Evolutionary conservation across 305 asterid species (phyloP).

Genomic region (Fraxinus dipetala): DNA sequence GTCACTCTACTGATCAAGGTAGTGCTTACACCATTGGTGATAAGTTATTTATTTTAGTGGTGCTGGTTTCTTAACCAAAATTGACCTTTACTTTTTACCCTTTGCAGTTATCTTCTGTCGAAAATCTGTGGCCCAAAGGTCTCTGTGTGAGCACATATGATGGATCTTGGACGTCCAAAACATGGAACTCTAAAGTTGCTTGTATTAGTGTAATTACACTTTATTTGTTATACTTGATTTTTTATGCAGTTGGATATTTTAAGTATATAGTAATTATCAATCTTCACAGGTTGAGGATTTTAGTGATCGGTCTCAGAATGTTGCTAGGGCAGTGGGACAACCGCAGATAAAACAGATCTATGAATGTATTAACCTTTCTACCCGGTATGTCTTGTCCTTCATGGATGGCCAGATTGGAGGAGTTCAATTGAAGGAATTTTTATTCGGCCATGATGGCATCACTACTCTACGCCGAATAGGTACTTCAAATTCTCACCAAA

Average conservation of each 20-base stretch:
- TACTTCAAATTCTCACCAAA: constrained; percentile 18
- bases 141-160: constrained; percentile 70
- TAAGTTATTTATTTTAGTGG: background rate
- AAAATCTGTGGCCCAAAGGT: constrained; percentile 84
- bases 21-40: background rate
- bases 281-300: constrained; percentile 83
- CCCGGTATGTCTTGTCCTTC: constrained; percentile 41
- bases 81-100: background rate
- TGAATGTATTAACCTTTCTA: constrained; percentile 56
- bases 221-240: background rate
- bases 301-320: constrained; percentile 76
- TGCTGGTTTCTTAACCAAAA: background rate
- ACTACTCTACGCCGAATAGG: constrained; percentile 26
- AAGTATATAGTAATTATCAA: constrained; percentile 4
- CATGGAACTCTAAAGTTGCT: constrained; percentile 80
- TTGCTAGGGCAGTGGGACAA: constrained; percentile 78
- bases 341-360: constrained; percentile 60
- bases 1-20: constrained; percentile 79
- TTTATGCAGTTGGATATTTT: constrained; percentile 14
- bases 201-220: constrained; percentile 57
- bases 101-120: constrained; percentile 74
- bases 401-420: constrained; percentile 54
- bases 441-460: constrained; percentile 55
- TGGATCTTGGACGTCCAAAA: constrained; percentile 77
- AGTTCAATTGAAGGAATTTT: constrained; percentile 38